phyloP scores from a whole-genome alignment of 75 land plant genomes.

The Gnetum montanum region DNA sequence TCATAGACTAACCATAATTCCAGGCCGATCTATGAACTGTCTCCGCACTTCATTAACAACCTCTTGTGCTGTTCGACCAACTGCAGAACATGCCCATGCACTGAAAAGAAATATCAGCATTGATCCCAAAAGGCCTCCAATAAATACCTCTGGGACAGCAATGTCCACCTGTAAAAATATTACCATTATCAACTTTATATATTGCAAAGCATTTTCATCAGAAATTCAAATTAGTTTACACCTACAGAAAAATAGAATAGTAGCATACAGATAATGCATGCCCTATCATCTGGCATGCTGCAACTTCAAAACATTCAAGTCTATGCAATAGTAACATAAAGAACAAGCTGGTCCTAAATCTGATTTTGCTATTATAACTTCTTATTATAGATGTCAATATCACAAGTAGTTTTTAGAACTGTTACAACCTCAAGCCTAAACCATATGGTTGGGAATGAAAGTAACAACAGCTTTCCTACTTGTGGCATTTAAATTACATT shows the following conservation, averaged over 20 bases:
- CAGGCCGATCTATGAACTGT: slow-evolving; percentile 95
- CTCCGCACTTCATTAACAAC: slow-evolving; percentile 99
- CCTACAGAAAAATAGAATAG: not conserved
- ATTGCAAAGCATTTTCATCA: not conserved
- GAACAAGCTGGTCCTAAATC: too few species aligned
- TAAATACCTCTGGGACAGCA: slow-evolving; percentile 95
- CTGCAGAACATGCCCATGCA: slow-evolving; percentile 99
- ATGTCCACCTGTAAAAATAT: slow-evolving; percentile 72
- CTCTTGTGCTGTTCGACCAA: slow-evolving; percentile 98
- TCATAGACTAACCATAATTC: slow-evolving; percentile 77
- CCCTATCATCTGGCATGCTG: not conserved
- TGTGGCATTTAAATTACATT: too few species aligned
- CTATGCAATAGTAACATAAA: not conserved
- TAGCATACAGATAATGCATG: not conserved
- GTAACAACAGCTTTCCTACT: not conserved
- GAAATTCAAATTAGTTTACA: too few species aligned
- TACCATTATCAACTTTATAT: not conserved
- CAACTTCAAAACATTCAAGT: not conserved
- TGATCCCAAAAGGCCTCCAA: slow-evolving; percentile 93
- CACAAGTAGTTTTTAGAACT: too few species aligned
- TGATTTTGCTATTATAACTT: too few species aligned
- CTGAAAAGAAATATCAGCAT: slow-evolving; percentile 97
- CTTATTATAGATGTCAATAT: too few species aligned
- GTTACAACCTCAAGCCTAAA: too few species aligned
- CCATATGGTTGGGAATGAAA: not conserved